Conservation (phyloP, 805 yeast genomes). For the Lipomyces sp. region DNA sequence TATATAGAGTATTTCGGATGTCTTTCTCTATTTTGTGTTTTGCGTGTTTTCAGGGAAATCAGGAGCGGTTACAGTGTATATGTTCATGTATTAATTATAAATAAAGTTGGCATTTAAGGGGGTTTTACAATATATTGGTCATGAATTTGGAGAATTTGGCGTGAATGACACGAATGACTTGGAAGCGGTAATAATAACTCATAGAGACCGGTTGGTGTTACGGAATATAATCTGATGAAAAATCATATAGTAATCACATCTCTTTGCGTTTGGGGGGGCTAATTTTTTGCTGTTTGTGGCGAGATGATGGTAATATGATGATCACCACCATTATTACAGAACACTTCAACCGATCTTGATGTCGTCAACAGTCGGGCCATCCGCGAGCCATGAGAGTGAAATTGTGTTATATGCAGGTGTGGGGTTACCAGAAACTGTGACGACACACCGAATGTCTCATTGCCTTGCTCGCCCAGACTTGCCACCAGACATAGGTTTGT, state of each 20-base stretch:
- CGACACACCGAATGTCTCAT: too few species aligned
- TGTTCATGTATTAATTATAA: conserved; percentile 30
- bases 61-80: conserved; percentile 31
- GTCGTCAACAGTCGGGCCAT: too few species aligned
- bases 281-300: too few species aligned
- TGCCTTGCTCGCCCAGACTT: too few species aligned
- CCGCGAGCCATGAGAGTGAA: too few species aligned
- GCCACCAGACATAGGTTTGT: too few species aligned
- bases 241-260: background rate
- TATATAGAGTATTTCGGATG: conserved; percentile 23
- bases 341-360: too few species aligned
- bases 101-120: conserved; percentile 36
- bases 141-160: background rate
- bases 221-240: background rate
- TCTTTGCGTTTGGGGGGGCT: background rate
- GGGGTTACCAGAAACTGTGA: too few species aligned
- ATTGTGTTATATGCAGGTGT: too few species aligned
- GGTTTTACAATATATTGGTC: conserved; percentile 13
- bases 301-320: too few species aligned
- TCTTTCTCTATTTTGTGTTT: conserved; percentile 16
- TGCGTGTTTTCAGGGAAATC: conserved; percentile 22
- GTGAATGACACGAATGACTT: background rate
- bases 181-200: background rate
- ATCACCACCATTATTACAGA: too few species aligned
- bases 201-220: background rate